Percentiles rank a stretch among this genome's conserved stretches.
These are phyloP conservation scores for Russula earlei DNA, from an alignment of 768 basidiomycete genomes.

Conservation along the genomic window DNA sequence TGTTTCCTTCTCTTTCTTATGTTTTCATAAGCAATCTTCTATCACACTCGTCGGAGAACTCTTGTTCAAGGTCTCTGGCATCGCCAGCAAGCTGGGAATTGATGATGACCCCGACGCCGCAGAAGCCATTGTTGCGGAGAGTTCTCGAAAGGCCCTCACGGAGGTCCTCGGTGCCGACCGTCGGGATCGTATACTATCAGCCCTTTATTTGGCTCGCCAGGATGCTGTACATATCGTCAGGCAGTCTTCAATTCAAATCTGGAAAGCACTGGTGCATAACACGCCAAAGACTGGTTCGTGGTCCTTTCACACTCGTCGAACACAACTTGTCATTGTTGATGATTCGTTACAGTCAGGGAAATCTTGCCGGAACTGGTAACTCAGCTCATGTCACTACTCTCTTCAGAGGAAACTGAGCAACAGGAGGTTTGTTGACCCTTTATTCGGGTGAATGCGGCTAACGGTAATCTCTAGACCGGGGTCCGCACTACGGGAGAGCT, in stretches of 20 bases:
- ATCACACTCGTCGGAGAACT: constrained; percentile 93
- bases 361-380: constrained; percentile 77
- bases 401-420: constrained; percentile 74
- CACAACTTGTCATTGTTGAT: background rate
- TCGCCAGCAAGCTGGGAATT: constrained; percentile 79
- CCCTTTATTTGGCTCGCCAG: constrained; percentile 87
- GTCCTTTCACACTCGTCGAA: background rate
- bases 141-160: constrained; percentile 74
- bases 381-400: constrained; percentile 70
- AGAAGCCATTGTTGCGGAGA: constrained; percentile 60
- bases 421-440: constrained; percentile 53
- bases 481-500: constrained; percentile 78
- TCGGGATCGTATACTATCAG: constrained; percentile 83
- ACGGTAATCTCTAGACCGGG: constrained; percentile 52
- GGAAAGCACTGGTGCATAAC: constrained; percentile 96
- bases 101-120: constrained; percentile 69
- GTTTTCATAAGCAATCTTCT: constrained; percentile 70
- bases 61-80: constrained; percentile 93
- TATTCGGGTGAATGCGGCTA: constrained; percentile 1
- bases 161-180: constrained; percentile 85
- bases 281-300: constrained; percentile 79
- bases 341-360: constrained; percentile 56
- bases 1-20: background rate
- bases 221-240: constrained; percentile 85
- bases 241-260: constrained; percentile 88